Evolutionary conservation across 345 rosid genomes (phyloP).

Genomic region (Aquilaria sinensis): DNA sequence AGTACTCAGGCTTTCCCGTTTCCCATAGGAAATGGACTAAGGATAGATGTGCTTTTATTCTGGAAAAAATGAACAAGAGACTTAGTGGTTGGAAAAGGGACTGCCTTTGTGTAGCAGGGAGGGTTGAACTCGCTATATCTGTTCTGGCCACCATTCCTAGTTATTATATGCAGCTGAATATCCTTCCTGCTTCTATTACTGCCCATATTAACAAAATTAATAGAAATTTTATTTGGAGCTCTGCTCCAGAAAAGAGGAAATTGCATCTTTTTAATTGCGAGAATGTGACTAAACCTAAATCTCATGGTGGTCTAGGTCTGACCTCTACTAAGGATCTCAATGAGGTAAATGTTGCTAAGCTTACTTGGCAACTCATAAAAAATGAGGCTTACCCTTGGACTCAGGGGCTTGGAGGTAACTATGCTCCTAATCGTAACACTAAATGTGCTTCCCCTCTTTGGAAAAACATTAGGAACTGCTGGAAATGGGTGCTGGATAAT

Average conservation of each 20-base stretch:
- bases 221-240: neutral
- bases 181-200: too few species aligned
- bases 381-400: too few species aligned
- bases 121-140: neutral
- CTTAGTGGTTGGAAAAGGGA: neutral
- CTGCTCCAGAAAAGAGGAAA: neutral
- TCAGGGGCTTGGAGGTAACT: too few species aligned
- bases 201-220: neutral
- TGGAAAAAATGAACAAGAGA: neutral
- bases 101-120: neutral
- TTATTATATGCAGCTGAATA: neutral
- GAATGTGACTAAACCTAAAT: neutral
- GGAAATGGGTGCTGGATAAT: too few species aligned
- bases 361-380: too few species aligned
- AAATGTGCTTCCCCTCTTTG: too few species aligned
- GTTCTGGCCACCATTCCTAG: neutral
- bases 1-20: neutral
- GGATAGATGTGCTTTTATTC: neutral
- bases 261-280: neutral
- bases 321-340: neutral
- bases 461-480: too few species aligned
- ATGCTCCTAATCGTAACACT: too few species aligned
- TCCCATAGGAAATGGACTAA: neutral
- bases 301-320: neutral
- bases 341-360: too few species aligned